Percentiles rank a stretch among this genome's conserved stretches.
These are phyloP conservation scores for Xylaria castorea DNA, from an alignment of 495 filamentous ascomycete species.

Conservation along the genomic window DNA sequence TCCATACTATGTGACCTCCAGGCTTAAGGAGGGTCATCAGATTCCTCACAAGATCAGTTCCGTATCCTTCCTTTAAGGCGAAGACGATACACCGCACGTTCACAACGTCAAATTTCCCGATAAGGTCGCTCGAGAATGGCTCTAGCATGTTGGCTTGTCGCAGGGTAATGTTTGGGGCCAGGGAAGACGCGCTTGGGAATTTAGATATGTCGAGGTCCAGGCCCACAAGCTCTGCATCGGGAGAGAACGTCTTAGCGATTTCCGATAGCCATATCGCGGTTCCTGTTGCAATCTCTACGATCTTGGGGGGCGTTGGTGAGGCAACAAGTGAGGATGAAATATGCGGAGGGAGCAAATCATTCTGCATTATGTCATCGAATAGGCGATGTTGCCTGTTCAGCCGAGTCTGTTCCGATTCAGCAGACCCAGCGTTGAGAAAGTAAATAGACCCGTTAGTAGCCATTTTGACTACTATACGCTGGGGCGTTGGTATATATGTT, in stretches of 20 bases:
- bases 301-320: slow-evolving; percentile 8
- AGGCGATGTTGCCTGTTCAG: slow-evolving; percentile 18
- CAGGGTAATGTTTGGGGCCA: slow-evolving; percentile 17
- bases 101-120: slow-evolving; percentile 25
- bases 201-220: slow-evolving; percentile 24
- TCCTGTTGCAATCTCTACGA: slow-evolving; percentile 25
- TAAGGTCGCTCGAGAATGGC: slow-evolving; percentile 17
- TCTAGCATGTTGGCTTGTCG: slow-evolving; percentile 16
- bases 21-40: slow-evolving; percentile 24
- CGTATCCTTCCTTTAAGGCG: slow-evolving; percentile 11
- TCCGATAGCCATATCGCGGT: slow-evolving; percentile 15
- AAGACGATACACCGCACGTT: slow-evolving; percentile 19
- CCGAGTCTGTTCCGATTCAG: neutral
- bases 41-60: slow-evolving; percentile 5
- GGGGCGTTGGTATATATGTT: too few species aligned
- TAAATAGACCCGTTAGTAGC: slow-evolving; percentile 15
- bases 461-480: neutral
- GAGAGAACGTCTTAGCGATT: slow-evolving; percentile 16
- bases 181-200: neutral
- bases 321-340: neutral
- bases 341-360: slow-evolving; percentile 23
- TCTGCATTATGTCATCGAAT: slow-evolving; percentile 20
- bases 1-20: slow-evolving; percentile 20
- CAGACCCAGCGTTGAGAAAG: slow-evolving; percentile 15
- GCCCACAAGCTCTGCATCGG: slow-evolving; percentile 20